A percentile compares a stretch with the other conserved stretches of the same genome.
These are phyloP conservation scores for Zelonia costaricensis DNA, from an alignment of 208 protist genomes.

Conservation along the genomic window DNA sequence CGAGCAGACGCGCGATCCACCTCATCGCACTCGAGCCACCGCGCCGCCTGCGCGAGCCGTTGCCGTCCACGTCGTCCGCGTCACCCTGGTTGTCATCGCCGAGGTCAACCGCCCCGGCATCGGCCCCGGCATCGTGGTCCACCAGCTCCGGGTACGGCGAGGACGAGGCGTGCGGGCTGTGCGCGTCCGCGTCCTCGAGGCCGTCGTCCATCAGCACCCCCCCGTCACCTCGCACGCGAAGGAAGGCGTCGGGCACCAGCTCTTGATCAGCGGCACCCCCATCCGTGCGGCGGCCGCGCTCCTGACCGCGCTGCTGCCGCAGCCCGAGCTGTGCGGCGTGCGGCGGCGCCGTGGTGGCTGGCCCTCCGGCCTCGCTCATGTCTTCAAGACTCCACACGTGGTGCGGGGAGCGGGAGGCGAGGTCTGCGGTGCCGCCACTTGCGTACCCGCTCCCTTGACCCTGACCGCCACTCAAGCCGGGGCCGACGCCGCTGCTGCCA, in stretches of 20 bases:
- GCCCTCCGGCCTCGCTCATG: conserved; percentile 5
- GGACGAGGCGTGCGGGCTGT: neutral
- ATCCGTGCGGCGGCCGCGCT: neutral
- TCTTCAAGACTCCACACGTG: conserved; percentile 22
- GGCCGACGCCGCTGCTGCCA: neutral
- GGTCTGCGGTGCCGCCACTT: neutral
- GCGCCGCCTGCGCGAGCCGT: neutral
- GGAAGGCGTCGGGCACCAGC: neutral
- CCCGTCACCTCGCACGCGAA: neutral
- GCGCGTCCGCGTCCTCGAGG: neutral
- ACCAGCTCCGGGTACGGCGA: neutral
- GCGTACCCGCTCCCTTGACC: neutral
- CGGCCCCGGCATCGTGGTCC: neutral
- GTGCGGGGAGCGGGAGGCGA: neutral
- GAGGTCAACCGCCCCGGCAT: neutral
- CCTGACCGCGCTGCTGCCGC: neutral
- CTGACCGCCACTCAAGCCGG: neutral
- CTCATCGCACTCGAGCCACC: conserved; percentile 1
- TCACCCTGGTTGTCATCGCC: too few species aligned
- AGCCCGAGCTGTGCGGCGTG: conserved; percentile 4
- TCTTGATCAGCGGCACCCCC: neutral
- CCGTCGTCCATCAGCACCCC: neutral
- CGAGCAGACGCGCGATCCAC: conserved; percentile 20
- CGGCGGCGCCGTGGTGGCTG: neutral
- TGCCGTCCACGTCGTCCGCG: neutral